Base-by-base conservation (phyloP, 495 filamentous ascomycete genomes). In the Neurospora sublineolata region DNA sequence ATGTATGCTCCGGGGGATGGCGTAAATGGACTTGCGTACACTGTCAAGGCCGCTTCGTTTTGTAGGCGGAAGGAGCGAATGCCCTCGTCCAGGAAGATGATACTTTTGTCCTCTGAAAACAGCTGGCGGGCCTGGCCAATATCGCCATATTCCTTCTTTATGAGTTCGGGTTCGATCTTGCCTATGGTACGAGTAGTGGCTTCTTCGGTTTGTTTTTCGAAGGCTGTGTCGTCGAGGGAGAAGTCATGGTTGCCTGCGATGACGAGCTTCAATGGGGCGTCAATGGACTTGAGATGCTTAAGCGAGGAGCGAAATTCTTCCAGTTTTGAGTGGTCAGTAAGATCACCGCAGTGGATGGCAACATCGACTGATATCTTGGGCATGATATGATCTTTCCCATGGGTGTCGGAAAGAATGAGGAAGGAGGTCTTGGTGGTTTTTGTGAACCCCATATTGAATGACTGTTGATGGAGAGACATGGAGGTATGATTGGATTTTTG, bases 221-320 rank as follows among this genome's bases (percentile, higher is more conserved):
- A 79, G 1, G 42, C 85, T 3, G 85, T 79, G 37, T 79, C 78
- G 76, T 95, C 91, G 4, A 94, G 86, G 0, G 87, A 87, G 70
- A 91, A 86, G 76, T 94, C 92, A 79, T 94, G 92, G 78, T 94
- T 94, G 0, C 92, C 92, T 1, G 92, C 88, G 69, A 96, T 93
- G 40, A 94, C 87, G 41, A 96, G 80, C 72, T 94, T 96, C 7
- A 94, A 79, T 23, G 89, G 86, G 0, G 92, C 91, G 7, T 87
- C 75, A 69, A 89, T 85, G 0, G 69, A 74, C 18, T 77, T 76
- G 16, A 95, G 81, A 76, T 91, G 84, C 3, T 80, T 69, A 27
- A 94, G 75, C 10, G 84, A 81, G 8, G 74, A 71, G 16, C 82
- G 77, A 75, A 89, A 89, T 74, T 93, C 87, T 46, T 77, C 68